Base-by-base conservation (phyloP, 441 rosid genomes). In the Geranium incanum region DNA sequence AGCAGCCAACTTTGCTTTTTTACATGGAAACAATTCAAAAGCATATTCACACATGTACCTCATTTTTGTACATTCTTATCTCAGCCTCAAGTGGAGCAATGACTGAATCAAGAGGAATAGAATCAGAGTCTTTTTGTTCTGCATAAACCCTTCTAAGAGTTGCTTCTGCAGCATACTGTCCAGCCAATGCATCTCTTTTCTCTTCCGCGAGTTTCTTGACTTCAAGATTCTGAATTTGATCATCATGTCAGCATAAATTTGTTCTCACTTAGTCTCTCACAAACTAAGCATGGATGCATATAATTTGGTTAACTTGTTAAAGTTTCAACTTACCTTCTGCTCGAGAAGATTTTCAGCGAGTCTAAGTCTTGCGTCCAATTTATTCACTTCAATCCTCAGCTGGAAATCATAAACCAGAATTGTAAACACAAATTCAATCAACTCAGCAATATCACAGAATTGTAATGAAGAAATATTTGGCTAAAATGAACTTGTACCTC, bases 11-110 rank as follows among this genome's bases (percentile, higher is more conserved):
- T 48, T 48, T 48, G 15, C 15, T 1, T 48, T 48, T n/a, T 2
- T 48, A 48, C n/a, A 28, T 48, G 55, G n/a, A 4, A 48, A 9
- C n/a, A 6, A 9, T 48, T 48, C n/a, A 1, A 48, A 48, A 48
- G 21, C 52, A 23, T 18, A 12, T 36, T 4, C 68, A 6, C 33
- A 28, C 33, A 41, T 11, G 7, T 74, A 87, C 98, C 97, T 88
- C 81, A 67, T 85, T 87, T 78, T 85, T 95, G 12, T 86, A 86
- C 76, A 84, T 78, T 79, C 89, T 92, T 50, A 95, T 81, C 74
- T 90, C 88, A 12, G 94, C 89, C 80, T 92, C 99, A 0, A 95
- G 86, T 65, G 97, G 97, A 70, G 97, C 96, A 41, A 89, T 78
- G 70, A 90, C 75, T 50, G 89, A 86, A 39, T 87, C 91, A 0